Percentiles rank a stretch among this genome's conserved stretches.
Evolutionary conservation across 2,329 filamentous ascomycete species (phyloP).

Genomic region (Diaporthe velutina): DNA sequence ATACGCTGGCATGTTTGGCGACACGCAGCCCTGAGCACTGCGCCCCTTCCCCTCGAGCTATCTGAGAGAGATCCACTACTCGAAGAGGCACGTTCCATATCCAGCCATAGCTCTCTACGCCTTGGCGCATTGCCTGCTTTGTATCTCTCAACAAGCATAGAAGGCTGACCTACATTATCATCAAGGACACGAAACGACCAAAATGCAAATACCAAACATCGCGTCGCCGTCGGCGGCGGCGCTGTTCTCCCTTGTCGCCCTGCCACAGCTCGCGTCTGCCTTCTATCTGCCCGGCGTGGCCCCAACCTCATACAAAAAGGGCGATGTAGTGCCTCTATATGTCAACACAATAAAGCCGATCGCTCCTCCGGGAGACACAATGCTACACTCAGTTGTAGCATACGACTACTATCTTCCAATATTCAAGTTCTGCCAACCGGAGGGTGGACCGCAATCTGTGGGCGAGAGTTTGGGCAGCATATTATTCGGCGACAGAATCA

Average conservation of each 20-base stretch:
- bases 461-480: slow-evolving; percentile 96
- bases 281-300: slow-evolving; percentile 98
- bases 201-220: slow-evolving; percentile 61
- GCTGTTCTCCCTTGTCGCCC: slow-evolving; percentile 61
- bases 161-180: background rate
- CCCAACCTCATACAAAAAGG: slow-evolving; percentile 88
- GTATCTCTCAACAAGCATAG: background rate
- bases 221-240: slow-evolving; percentile 64
- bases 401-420: slow-evolving; percentile 95
- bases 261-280: slow-evolving; percentile 71
- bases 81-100: slow-evolving; percentile 17
- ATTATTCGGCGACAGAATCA: slow-evolving; percentile 95
- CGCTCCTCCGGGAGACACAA: slow-evolving; percentile 80
- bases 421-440: slow-evolving; percentile 90
- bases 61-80: background rate
- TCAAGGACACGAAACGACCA: background rate
- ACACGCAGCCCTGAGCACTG: slow-evolving; percentile 17
- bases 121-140: slow-evolving; percentile 8
- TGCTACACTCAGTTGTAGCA: slow-evolving; percentile 91
- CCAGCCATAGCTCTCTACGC: slow-evolving; percentile 11
- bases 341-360: slow-evolving; percentile 95
- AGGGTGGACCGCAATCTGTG: slow-evolving; percentile 81
- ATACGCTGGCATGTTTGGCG: slow-evolving; percentile 25
- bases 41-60: slow-evolving; percentile 9
- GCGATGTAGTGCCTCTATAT: slow-evolving; percentile 85